Evolutionary conservation across 441 rosid species (phyloP).

Genomic region (Erodium trifolium): DNA sequence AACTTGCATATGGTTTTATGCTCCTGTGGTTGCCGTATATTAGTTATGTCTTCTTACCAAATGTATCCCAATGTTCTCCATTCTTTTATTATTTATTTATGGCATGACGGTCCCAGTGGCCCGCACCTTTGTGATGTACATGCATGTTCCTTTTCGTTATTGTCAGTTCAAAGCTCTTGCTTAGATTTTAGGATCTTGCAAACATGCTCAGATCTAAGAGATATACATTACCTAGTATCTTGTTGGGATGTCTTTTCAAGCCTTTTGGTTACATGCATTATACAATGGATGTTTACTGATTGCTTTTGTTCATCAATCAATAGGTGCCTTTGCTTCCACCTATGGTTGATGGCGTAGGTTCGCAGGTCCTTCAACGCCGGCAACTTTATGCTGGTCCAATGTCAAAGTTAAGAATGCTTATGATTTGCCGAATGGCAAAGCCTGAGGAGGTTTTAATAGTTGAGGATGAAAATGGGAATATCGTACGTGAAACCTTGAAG

Average conservation of each 20-base stretch:
- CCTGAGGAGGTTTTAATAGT: conserved; percentile 98
- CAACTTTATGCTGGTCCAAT: conserved; percentile 80
- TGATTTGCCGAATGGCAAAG: conserved; percentile 99
- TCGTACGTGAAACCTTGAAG: conserved; percentile 98
- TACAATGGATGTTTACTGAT: too few species aligned
- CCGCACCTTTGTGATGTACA: neutral
- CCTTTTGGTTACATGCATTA: too few species aligned
- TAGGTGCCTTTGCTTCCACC: conserved; percentile 48
- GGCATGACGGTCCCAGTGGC: too few species aligned
- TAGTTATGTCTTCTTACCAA: neutral
- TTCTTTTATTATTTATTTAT: too few species aligned
- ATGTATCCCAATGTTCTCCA: too few species aligned
- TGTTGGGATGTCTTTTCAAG: too few species aligned
- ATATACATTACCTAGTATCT: too few species aligned
- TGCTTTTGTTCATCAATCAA: too few species aligned
- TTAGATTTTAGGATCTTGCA: too few species aligned
- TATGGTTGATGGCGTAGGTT: conserved; percentile 83
- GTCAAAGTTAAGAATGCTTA: conserved; percentile 92
- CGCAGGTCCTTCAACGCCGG: conserved; percentile 75
- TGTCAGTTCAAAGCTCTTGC: too few species aligned
- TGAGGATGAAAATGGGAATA: conserved; percentile 99
- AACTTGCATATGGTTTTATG: neutral
- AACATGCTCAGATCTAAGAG: too few species aligned
- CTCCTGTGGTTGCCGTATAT: neutral
- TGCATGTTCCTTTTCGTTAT: neutral